Conservation (phyloP, 129 eudicot genomes). For the Flaveria trinervia region DNA sequence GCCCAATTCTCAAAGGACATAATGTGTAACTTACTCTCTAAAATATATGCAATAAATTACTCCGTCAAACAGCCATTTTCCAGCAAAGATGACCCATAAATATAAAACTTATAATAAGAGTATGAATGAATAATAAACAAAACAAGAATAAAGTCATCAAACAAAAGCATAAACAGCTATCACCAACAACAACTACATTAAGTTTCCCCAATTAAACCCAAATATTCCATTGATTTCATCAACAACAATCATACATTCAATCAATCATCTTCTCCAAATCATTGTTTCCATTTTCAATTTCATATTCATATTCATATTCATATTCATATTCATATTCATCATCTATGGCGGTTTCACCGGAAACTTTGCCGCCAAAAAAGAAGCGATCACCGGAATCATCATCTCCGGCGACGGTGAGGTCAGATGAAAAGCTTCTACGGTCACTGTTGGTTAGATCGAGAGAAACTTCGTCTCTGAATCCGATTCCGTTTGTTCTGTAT, state of each 20-base stretch:
- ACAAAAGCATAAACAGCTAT: conserved; percentile 35
- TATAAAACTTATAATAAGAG: background rate
- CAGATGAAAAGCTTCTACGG: conserved; percentile 52
- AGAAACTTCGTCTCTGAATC: conserved; percentile 55
- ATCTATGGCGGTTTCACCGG: conserved; percentile 60
- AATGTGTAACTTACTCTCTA: too few relatives aligned
- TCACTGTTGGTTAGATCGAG: conserved; percentile 50
- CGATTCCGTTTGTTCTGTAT: conserved; percentile 52
- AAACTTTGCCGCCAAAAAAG: conserved; percentile 56
- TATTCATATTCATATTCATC: background rate
- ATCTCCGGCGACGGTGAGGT: conserved; percentile 13
- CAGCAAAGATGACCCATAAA: conserved; percentile 41
- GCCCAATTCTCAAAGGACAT: too few relatives aligned
- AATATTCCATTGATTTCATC: conserved; percentile 34
- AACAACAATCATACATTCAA: conserved; percentile 14
- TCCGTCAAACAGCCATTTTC: conserved; percentile 43
- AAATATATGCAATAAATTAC: conserved; percentile 26
- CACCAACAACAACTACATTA: conserved; percentile 33
- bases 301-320: background rate
- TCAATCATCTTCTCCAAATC: conserved; percentile 31
- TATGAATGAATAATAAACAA: background rate
- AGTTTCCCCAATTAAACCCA: conserved; percentile 19
- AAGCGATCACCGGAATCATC: conserved; percentile 46
- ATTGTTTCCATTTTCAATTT: background rate
- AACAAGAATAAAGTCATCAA: conserved; percentile 16